Conservation (phyloP, 148 eudicot genomes). For the Cornus florida region DNA sequence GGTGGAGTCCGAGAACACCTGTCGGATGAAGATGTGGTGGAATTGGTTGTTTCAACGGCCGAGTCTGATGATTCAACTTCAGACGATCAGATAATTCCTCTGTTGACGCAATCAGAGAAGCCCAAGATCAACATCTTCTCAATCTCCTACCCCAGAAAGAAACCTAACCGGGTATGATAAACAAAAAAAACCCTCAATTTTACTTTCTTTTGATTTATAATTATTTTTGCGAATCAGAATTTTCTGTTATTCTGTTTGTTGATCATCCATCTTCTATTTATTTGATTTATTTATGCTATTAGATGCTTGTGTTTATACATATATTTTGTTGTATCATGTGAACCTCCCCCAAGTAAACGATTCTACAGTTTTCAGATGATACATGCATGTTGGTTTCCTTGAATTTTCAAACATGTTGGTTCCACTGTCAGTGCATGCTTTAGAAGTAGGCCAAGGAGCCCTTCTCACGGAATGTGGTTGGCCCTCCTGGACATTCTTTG, state of each 20-base stretch:
- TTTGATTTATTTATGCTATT: too few species aligned
- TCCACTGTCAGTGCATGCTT: too few species aligned
- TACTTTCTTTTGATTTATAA: background rate
- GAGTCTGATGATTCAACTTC: conserved; percentile 19
- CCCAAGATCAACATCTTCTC: conserved; percentile 61
- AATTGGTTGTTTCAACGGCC: conserved; percentile 21
- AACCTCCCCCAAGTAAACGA: too few species aligned
- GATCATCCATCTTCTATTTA: background rate
- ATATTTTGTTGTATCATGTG: background rate
- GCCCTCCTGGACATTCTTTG: too few species aligned
- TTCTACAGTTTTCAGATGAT: too few species aligned
- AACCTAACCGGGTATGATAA: conserved; percentile 29
- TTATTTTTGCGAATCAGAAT: background rate
- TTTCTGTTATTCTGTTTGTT: background rate
- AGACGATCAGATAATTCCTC: conserved; percentile 43
- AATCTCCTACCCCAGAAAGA: conserved; percentile 40
- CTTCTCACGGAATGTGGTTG: too few species aligned
- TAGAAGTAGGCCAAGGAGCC: too few species aligned
- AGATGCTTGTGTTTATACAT: background rate
- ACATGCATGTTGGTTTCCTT: too few species aligned
- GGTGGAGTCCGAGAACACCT: conserved; percentile 8
- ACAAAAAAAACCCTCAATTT: background rate
- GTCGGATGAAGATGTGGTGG: conserved; percentile 26
- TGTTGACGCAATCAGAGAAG: conserved; percentile 32
- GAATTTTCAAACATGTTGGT: too few species aligned